Conservation (phyloP, 1,284 basidiomycete species). For the Sutorius eximius region DNA sequence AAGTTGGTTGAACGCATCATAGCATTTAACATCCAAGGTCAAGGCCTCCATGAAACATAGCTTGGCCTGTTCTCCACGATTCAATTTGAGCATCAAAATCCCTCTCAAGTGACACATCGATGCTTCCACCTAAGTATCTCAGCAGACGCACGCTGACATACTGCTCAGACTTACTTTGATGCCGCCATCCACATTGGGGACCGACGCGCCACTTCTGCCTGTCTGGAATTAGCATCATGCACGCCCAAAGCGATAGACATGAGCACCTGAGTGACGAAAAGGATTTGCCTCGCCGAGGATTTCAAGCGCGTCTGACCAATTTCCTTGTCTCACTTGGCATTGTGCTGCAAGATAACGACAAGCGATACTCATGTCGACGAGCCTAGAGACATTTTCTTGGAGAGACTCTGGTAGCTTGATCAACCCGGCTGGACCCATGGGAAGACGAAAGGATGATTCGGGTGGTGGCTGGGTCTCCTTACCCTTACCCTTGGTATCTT, state of each 20-base stretch:
- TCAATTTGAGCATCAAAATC: constrained; percentile 90
- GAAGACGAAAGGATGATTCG: constrained; percentile 53
- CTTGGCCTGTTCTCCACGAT: constrained; percentile 87
- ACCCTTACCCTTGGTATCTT: constrained; percentile 55
- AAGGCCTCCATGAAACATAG: constrained; percentile 95
- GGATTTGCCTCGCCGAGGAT: constrained; percentile 92
- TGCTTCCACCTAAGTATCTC: constrained; percentile 73
- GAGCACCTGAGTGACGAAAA: constrained; percentile 67
- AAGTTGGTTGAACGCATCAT: constrained; percentile 91
- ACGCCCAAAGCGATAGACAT: neutral
- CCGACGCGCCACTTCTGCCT: constrained; percentile 64
- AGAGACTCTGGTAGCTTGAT: constrained; percentile 61
- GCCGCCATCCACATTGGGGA: constrained; percentile 79
- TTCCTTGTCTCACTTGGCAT: constrained; percentile 89
- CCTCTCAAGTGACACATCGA: constrained; percentile 95
- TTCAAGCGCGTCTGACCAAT: constrained; percentile 91
- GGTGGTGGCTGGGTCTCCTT: constrained; percentile 49
- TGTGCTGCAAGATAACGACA: constrained; percentile 95
- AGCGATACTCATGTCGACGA: constrained; percentile 90
- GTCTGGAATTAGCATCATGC: constrained; percentile 7
- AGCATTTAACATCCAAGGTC: constrained; percentile 94
- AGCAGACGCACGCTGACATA: constrained; percentile 8
- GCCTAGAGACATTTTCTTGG: constrained; percentile 64
- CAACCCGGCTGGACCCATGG: constrained; percentile 66
- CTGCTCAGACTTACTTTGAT: constrained; percentile 63